phyloP scores from a whole-genome alignment of 164 flowering plant genomes.

The Magnolia sinica region DNA sequence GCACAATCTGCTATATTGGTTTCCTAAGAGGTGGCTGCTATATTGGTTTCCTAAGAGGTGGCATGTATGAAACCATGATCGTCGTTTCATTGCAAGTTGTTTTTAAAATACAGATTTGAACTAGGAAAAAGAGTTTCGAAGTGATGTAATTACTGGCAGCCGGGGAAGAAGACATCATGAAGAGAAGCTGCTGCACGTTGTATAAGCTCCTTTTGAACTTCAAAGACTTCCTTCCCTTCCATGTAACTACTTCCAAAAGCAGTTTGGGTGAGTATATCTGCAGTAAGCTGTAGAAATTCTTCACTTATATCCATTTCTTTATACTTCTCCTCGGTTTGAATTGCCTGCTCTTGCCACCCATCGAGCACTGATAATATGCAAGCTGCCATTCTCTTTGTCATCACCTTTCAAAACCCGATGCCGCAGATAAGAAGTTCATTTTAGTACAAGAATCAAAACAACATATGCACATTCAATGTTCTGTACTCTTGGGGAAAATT shows the following conservation, averaged over 20 bases:
- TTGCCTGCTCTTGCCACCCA: slow-evolving; percentile 21
- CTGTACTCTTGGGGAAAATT: neutral
- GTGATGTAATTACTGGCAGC: slow-evolving; percentile 18
- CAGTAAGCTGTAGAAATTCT: slow-evolving; percentile 23
- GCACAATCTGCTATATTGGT: too few species aligned
- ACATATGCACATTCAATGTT: neutral
- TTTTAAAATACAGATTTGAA: too few species aligned
- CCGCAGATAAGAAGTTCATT: neutral
- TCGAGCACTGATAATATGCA: slow-evolving; percentile 18
- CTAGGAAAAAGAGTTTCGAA: neutral
- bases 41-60: too few species aligned
- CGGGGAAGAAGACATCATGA: slow-evolving; percentile 25
- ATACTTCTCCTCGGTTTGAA: neutral
- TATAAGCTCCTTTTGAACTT: slow-evolving; percentile 25
- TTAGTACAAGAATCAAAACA: neutral
- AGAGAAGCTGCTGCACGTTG: slow-evolving; percentile 7
- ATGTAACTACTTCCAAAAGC: slow-evolving; percentile 31
- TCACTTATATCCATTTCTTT: slow-evolving; percentile 20
- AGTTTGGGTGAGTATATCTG: slow-evolving; percentile 36
- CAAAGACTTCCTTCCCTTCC: slow-evolving; percentile 28
- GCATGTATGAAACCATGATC: too few species aligned
- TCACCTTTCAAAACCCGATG: slow-evolving; percentile 1
- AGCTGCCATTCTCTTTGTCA: slow-evolving; percentile 27
- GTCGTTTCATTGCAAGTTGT: too few species aligned
- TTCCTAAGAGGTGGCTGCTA: too few species aligned